These are phyloP conservation scores for Leishmania tropica DNA, from an alignment of 208 protist species.

Conservation along the genomic window DNA sequence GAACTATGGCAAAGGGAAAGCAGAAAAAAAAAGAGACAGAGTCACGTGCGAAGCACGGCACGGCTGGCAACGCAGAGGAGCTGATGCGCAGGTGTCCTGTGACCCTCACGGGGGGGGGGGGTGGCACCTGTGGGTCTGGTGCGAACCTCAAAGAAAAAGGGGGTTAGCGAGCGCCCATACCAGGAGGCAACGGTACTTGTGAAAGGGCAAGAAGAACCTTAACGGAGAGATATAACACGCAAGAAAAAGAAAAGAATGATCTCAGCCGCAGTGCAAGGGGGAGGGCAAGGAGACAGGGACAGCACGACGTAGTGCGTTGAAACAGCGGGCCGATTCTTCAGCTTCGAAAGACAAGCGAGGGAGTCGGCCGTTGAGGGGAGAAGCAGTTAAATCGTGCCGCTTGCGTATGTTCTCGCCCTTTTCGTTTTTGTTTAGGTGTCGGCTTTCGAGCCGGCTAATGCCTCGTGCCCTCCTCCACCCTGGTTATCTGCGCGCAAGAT, in stretches of 20 bases:
- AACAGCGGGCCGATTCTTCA: background rate
- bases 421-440: background rate
- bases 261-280: background rate
- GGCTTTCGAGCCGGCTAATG: background rate
- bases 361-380: background rate
- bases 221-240: background rate
- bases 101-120: background rate
- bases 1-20: background rate
- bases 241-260: background rate
- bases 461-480: background rate
- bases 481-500: no score
- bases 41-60: background rate
- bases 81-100: background rate
- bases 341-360: background rate
- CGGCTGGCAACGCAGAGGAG: background rate
- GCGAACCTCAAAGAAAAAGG: background rate
- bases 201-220: background rate
- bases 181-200: background rate
- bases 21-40: constrained; percentile 2
- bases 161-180: background rate
- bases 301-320: background rate
- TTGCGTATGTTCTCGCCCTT: background rate
- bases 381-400: background rate
- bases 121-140: background rate
- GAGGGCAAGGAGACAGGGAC: background rate